Evolutionary conservation across 371 early-diverging fungal genomes (phyloP).

Genomic region (Mucor indicus): DNA sequence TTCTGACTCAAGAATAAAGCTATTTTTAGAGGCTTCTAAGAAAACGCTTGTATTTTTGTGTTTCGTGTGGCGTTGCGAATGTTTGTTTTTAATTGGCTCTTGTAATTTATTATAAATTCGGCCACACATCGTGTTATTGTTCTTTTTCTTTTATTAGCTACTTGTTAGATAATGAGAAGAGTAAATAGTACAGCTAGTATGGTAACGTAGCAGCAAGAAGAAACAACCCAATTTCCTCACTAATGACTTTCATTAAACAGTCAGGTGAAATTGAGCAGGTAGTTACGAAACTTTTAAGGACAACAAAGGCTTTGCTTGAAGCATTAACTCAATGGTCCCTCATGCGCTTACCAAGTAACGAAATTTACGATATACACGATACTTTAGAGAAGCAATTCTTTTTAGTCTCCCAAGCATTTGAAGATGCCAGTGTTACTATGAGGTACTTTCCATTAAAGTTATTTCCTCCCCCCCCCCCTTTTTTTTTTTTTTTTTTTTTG

Average conservation of each 20-base stretch:
- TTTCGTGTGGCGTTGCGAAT: no score
- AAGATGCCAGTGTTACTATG: slow-evolving; percentile 50
- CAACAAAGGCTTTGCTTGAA: slow-evolving; percentile 58
- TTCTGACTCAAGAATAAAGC: no score
- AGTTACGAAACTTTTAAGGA: slow-evolving; percentile 57
- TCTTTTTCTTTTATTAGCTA: slow-evolving; percentile 1
- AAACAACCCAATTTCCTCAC: no score
- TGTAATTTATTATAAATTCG: no score
- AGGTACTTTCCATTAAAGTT: slow-evolving; percentile 31
- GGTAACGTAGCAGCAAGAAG: slow-evolving; percentile 19
- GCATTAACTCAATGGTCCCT: slow-evolving; percentile 59
- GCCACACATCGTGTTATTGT: not conserved
- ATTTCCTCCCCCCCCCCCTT: not conserved
- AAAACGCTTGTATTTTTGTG: no score
- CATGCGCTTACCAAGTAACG: slow-evolving; percentile 37
- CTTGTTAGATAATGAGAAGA: slow-evolving; percentile 20
- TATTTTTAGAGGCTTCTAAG: no score
- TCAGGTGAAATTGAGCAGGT: slow-evolving; percentile 59
- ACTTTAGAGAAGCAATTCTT: slow-evolving; percentile 57
- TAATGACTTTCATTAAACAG: slow-evolving; percentile 8
- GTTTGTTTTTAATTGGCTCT: no score
- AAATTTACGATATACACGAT: slow-evolving; percentile 58
- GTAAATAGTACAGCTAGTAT: slow-evolving; percentile 13
- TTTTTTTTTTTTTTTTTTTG: not conserved
- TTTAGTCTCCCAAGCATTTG: slow-evolving; percentile 54